Evolutionary conservation across 2,329 filamentous ascomycete species (phyloP).

Genomic region (Cladorrhinum sp.): DNA sequence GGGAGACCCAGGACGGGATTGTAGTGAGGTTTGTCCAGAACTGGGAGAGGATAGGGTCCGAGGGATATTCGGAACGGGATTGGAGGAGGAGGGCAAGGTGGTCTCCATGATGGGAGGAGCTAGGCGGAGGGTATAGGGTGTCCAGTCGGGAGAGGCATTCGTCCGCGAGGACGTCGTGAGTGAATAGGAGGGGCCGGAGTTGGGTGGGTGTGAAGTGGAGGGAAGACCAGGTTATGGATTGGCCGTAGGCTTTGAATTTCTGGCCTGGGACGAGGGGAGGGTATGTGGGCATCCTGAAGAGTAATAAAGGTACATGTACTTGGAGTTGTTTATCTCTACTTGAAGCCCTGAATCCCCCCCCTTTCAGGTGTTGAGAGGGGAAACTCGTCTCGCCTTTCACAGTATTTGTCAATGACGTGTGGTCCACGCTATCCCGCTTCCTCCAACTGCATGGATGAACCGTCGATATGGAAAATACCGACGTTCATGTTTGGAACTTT

Average conservation of each 20-base stretch:
- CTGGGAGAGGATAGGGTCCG: slow-evolving; percentile 51
- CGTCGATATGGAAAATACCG: no score
- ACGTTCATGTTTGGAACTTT: no score
- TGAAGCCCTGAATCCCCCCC: not conserved
- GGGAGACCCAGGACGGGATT: slow-evolving; percentile 73
- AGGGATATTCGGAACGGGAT: slow-evolving; percentile 48
- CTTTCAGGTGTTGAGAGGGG: no score
- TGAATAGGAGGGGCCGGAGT: slow-evolving; percentile 57
- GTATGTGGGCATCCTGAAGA: not conserved
- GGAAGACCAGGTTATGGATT: slow-evolving; percentile 66
- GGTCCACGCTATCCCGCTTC: no score
- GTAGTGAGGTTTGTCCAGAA: slow-evolving; percentile 67
- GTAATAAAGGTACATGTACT: not conserved
- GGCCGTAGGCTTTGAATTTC: slow-evolving; percentile 50
- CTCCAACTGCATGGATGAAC: no score
- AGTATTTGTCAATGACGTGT: no score
- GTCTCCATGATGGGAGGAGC: slow-evolving; percentile 8
- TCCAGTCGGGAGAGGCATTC: slow-evolving; percentile 59
- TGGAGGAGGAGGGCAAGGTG: slow-evolving; percentile 41
- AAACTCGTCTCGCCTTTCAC: no score
- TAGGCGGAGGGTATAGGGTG: not conserved
- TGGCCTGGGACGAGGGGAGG: slow-evolving; percentile 11
- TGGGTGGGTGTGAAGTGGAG: slow-evolving; percentile 61
- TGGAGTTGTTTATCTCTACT: not conserved
- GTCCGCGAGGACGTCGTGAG: slow-evolving; percentile 67